Evolutionary conservation across 2,329 filamentous ascomycete genomes (phyloP), one percentile per base, ranked within the genome.

Genomic region (Geosmithia morbida): DNA sequence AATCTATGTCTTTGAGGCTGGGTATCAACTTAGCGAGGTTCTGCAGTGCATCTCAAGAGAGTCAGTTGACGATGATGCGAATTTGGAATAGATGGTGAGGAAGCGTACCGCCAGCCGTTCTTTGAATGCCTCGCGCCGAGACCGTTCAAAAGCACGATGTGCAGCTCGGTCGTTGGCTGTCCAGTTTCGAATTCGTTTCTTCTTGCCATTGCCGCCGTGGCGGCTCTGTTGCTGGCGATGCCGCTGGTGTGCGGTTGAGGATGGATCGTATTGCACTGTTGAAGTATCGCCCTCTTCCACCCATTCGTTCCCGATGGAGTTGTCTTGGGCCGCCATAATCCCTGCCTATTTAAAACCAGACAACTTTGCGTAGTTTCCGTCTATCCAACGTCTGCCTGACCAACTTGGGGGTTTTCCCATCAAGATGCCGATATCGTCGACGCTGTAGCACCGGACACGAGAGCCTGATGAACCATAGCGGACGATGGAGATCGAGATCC

Each of bases 121-220:
- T 46, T 64, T 64, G 53, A 67, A 68, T 1, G 64, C 60, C 50
- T 67, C 65, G n/a, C 65, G 58, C 14, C 66, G 61, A 2, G 59
- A 62, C 51, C 61, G 62, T 47, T 68, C 65, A 50, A 68, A 67
- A 7, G 63, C 56, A 1, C 64, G 59, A 50, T 68, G 66, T 5
- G 61, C 59, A 3, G 64, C 64, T 10, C 65, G 63, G 46, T 68
- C 65, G 45, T 66, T 56, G 5, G 62, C 59, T 1, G 65, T 66
- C 51, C 65, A 66, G 51, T 64, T 61, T 11, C 64, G 57, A 17
- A 64, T 53, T 10, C 63, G 56, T 50, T 65, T 66, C 52, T 61
- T 65, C 19, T 37, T 37, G 33, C 10, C 33, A 11, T 11, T 37
- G 33, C 10, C 33, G 33, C 33, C 33, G 11, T 11, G 33, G 33